Evolutionary conservation across 73 alveolate species (phyloP).

Genomic region (Symbiodinium pilosum): DNA sequence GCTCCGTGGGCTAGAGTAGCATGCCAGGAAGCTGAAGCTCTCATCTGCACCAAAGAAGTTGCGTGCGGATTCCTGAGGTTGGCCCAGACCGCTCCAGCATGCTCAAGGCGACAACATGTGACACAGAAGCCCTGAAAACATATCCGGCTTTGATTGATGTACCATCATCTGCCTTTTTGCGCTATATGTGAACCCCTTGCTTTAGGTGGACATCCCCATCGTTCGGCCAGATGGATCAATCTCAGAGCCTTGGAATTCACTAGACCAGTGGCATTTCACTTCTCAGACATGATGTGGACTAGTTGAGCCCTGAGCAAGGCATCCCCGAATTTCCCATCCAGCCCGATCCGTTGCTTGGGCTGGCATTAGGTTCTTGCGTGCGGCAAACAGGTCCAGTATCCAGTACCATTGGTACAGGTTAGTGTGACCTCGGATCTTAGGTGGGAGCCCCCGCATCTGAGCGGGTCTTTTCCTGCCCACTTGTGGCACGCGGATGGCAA

Average conservation of each 20-base stretch:
- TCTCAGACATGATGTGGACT: not conserved
- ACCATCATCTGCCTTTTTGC: too few species aligned
- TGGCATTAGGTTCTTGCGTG: too few species aligned
- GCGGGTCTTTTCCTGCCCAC: not conserved
- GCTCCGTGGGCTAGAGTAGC: too few species aligned
- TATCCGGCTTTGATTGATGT: not conserved
- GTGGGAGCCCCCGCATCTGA: slow-evolving; percentile 2
- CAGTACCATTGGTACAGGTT: not conserved
- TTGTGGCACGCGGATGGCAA: too few species aligned
- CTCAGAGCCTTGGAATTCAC: not conserved
- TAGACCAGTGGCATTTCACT: not conserved
- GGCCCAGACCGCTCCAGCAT: slow-evolving; percentile 98
- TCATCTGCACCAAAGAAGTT: too few species aligned
- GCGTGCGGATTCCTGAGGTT: slow-evolving; percentile 96
- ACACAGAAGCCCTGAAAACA: too few species aligned
- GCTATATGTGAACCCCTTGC: too few species aligned
- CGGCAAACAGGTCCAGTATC: not conserved
- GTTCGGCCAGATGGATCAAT: slow-evolving; percentile 79
- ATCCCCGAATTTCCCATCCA: slow-evolving; percentile 56
- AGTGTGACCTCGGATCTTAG: not conserved
- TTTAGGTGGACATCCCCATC: slow-evolving; percentile 73
- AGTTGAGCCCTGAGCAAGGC: not conserved
- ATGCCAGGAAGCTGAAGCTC: too few species aligned
- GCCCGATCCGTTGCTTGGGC: slow-evolving; percentile 40
- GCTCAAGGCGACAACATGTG: too few species aligned